Evolutionary conservation across 495 filamentous ascomycete species (phyloP).

Genomic region (Lentithecium fluviatile): DNA sequence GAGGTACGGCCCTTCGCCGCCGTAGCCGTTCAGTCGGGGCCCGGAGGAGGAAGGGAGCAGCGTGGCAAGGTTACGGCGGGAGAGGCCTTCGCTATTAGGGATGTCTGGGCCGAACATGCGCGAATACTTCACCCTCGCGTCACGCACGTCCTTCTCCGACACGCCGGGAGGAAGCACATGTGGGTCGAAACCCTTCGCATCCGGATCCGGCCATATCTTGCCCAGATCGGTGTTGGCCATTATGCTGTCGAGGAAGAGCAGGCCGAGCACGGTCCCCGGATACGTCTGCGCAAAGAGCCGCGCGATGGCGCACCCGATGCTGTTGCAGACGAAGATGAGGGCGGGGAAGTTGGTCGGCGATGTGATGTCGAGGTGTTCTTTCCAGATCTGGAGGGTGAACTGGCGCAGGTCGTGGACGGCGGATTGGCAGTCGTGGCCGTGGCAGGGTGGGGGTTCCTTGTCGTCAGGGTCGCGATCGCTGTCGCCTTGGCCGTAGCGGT

Average conservation of each 20-base stretch:
- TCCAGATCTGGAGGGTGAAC: slow-evolving; percentile 48
- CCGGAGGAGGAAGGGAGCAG: slow-evolving; percentile 54
- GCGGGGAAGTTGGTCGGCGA: slow-evolving; percentile 7
- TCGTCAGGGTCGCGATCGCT: slow-evolving; percentile 58
- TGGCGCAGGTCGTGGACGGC: slow-evolving; percentile 54
- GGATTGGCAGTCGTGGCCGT: slow-evolving; percentile 54
- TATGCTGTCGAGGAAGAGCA: slow-evolving; percentile 61
- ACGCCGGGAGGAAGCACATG: slow-evolving; percentile 47
- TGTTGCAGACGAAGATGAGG: slow-evolving; percentile 57
- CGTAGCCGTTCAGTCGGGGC: slow-evolving; percentile 49
- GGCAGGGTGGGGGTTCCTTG: slow-evolving; percentile 40
- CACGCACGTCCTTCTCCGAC: slow-evolving; percentile 48
- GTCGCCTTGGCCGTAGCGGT: slow-evolving; percentile 63
- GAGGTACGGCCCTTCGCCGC: slow-evolving; percentile 46
- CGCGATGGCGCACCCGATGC: slow-evolving; percentile 59
- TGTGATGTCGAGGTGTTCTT: slow-evolving; percentile 22
- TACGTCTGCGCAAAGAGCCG: slow-evolving; percentile 55
- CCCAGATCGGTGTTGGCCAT: slow-evolving; percentile 62
- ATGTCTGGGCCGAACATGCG: slow-evolving; percentile 54
- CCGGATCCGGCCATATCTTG: slow-evolving; percentile 61
- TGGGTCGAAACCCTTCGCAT: slow-evolving; percentile 50
- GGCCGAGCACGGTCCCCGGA: slow-evolving; percentile 48
- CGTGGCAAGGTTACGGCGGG: slow-evolving; percentile 49
- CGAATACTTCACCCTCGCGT: slow-evolving; percentile 45
- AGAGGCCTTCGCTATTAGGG: slow-evolving; percentile 56